Base-by-base conservation (phyloP, 1,284 basidiomycete genomes). In the Sanghuangporus baumii region DNA sequence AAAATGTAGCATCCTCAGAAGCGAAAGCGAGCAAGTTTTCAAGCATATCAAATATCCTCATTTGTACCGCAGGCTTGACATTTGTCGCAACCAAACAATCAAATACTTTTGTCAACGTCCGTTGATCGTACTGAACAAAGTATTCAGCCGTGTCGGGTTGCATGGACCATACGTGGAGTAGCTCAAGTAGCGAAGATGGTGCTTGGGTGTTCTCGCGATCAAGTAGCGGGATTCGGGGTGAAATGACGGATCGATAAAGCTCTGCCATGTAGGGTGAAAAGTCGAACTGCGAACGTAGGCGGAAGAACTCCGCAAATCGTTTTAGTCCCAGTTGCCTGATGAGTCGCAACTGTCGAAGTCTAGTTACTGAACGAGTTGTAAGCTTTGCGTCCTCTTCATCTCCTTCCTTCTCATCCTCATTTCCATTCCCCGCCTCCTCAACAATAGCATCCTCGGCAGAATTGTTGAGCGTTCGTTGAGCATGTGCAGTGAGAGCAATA, bases 151-250 rank as follows among this genome's bases (percentile, higher is more conserved):
- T 84, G 9, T 87, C 81, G 0, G 77, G 76, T 31, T 83, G 79
- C 8, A 78, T 72, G 0, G 92, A 86, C 89, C 96, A 97, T 2
- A 84, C 79, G 64, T 88, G 83, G 73, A 98, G 91, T 1, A 99
- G 79, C 40, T 97, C 93, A 47, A 99, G 79, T 34, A 98, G 79
- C 0, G 94, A 89, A 0, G 95, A 96, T 0, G 96, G 94, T 0
- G 93, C 84, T 74, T 99, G 96, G 0, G 91, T 93, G 70, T 96
- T 98, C 74, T 99, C 96, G 55, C 79, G 78, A 62, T 91, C 87
- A 23, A 99, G 80, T 4, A 78, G 75, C 0, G 84, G 77, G 31
- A 99, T 78, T 18, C 96, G 89, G 0, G 96, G 95, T 0, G 89
- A 87, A 69, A 99, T 90, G 73, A 94, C 84, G 0, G 82, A 76